phyloP scores from a whole-genome alignment of 768 basidiomycete species.

The Macrocybe gigantea region DNA sequence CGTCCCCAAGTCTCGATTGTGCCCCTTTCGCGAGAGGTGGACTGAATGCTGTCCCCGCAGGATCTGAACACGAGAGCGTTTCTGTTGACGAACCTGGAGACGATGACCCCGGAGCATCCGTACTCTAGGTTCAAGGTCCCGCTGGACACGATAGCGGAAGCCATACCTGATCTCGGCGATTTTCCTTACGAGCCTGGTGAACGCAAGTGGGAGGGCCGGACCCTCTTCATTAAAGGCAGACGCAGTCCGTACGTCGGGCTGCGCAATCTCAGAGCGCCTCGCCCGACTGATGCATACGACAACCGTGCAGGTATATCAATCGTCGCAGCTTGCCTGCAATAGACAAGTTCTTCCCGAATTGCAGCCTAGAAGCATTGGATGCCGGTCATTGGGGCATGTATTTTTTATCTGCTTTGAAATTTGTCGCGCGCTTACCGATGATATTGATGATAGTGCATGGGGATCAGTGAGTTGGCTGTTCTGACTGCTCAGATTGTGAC shows the following conservation, averaged over 20 bases:
- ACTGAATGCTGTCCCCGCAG: slow-evolving; percentile 26
- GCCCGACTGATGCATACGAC: neutral
- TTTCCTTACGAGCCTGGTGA: slow-evolving; percentile 66
- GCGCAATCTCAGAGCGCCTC: neutral
- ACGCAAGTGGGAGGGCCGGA: slow-evolving; percentile 42
- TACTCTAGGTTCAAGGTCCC: slow-evolving; percentile 66
- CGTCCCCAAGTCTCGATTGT: neutral
- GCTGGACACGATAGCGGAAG: slow-evolving; percentile 48
- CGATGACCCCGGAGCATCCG: neutral
- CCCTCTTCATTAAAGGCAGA: slow-evolving; percentile 69
- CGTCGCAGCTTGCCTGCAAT: slow-evolving; percentile 51
- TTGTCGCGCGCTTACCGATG: too few species aligned
- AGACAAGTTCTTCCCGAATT: slow-evolving; percentile 64
- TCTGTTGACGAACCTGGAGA: slow-evolving; percentile 66
- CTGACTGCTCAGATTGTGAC: too few species aligned
- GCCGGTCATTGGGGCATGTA: slow-evolving; percentile 78
- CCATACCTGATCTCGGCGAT: slow-evolving; percentile 56
- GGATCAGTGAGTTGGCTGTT: too few species aligned
- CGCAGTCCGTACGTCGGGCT: slow-evolving; percentile 49
- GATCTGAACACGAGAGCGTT: slow-evolving; percentile 66
- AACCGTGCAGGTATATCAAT: slow-evolving; percentile 57
- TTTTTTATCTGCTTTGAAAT: neutral
- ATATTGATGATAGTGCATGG: too few species aligned
- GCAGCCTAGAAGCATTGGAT: slow-evolving; percentile 53
- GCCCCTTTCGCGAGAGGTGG: too few species aligned